These are phyloP conservation scores for Nyssa sinensis DNA, from an alignment of 148 eudicot genomes.

Conservation along the genomic window DNA sequence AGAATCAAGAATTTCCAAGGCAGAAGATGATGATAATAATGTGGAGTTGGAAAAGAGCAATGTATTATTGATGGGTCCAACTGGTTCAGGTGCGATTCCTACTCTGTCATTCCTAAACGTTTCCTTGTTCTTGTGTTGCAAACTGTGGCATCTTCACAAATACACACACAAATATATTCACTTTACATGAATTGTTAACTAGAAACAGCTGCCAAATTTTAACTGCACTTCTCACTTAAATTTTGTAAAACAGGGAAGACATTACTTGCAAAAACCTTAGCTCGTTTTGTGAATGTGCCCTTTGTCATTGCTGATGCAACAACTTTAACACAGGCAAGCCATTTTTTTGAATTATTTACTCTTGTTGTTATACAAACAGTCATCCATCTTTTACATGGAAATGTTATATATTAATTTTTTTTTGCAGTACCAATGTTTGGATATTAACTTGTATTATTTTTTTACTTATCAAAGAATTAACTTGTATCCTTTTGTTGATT, in stretches of 20 bases:
- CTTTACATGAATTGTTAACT: background rate
- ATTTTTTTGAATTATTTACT: background rate
- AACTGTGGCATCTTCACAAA: background rate
- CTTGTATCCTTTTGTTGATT: too few relatives aligned
- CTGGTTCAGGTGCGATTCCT: slow-evolving; percentile 72
- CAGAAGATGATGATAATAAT: slow-evolving; percentile 58
- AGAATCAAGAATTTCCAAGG: slow-evolving; percentile 34
- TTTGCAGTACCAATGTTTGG: background rate
- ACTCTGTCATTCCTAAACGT: background rate
- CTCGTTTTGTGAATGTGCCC: slow-evolving; percentile 91
- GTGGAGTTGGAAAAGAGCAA: slow-evolving; percentile 93
- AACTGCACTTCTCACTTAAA: slow-evolving; percentile 12
- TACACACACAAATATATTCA: background rate
- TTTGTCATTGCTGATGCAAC: slow-evolving; percentile 96
- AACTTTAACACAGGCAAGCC: slow-evolving; percentile 78
- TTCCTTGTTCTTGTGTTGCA: background rate
- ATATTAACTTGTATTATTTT: background rate
- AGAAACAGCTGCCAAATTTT: background rate
- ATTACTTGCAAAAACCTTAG: slow-evolving; percentile 88
- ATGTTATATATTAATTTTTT: background rate
- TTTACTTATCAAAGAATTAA: too few relatives aligned
- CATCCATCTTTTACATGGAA: background rate
- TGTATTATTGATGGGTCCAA: slow-evolving; percentile 90
- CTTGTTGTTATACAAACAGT: background rate
- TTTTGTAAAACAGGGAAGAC: slow-evolving; percentile 71